A percentile compares a stretch with the other conserved stretches of the same genome.
phyloP scores from a whole-genome alignment of 2,329 filamentous ascomycete genomes.

The Colletotrichum melonis region DNA sequence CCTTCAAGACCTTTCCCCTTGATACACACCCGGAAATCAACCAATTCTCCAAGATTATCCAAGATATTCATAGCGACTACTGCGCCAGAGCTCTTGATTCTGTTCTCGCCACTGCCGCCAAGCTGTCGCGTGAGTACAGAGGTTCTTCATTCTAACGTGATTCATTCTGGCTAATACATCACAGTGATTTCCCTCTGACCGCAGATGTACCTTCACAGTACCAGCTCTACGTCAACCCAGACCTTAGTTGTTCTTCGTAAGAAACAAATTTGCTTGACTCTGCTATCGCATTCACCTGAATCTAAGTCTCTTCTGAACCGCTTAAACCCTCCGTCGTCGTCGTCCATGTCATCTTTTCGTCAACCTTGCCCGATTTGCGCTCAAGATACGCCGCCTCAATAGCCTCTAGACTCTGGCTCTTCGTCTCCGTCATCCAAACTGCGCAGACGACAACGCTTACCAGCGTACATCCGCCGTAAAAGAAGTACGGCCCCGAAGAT shows the following conservation, averaged over 20 bases:
- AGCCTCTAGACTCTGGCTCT: slow-evolving; percentile 51
- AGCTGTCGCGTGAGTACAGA: neutral
- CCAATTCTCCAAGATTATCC: neutral
- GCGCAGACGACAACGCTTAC: slow-evolving; percentile 47
- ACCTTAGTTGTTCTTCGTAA: too few relatives aligned
- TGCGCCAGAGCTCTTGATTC: neutral
- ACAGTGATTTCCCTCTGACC: neutral
- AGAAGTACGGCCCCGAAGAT: slow-evolving; percentile 55
- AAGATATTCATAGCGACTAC: neutral
- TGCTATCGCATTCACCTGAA: too few relatives aligned
- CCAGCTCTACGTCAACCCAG: too few relatives aligned
- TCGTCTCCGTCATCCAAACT: slow-evolving; percentile 56
- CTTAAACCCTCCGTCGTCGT: too few relatives aligned
- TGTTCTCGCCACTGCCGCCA: neutral
- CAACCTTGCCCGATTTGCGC: neutral
- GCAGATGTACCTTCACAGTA: too few relatives aligned
- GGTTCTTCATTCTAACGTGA: too few relatives aligned
- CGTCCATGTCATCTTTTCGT: too few relatives aligned
- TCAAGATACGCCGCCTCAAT: slow-evolving; percentile 40
- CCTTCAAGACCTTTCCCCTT: neutral
- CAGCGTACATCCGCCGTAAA: slow-evolving; percentile 54
- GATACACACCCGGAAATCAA: neutral
- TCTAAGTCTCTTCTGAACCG: too few relatives aligned
- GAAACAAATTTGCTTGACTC: too few relatives aligned
- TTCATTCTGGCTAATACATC: neutral